Evolutionary conservation across 2,329 filamentous ascomycete species (phyloP), one percentile per base, ranked within the genome.

Genomic region (Sporothrix protearum): DNA sequence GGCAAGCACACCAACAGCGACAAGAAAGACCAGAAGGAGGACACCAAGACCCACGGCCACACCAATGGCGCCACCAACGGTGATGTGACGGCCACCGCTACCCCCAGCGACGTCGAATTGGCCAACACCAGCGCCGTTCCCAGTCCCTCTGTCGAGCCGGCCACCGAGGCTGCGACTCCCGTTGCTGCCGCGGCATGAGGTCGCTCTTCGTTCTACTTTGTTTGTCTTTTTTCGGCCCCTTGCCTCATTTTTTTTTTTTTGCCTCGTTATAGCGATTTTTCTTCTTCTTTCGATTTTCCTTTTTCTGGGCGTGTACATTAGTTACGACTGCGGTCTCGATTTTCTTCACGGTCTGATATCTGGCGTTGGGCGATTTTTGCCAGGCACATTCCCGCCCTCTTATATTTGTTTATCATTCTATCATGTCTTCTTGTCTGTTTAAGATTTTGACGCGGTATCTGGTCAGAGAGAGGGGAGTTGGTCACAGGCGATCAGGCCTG

Each of bases 71-170:
- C 19, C 55, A 66, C 7, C 33, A 49, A 66, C 22, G 47, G 47
- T 42, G 36, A 42, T 9, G 59, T 39, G 12, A 45, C 59, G n/a
- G 51, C 76, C 71, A 80, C 77, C 30, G 10, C 42, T 19, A 47
- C 42, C 3, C 78, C 74, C 28, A 81, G 80, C 67, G 86, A 87
- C 57, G 82, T 83, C 33, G 87, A 89, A 76, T 86, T 86, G 81
- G 82, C 80, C 70, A 87, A 84, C 76, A 79, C 79, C 12, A 88
- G 85, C 75, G 75, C 86, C 14, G 79, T 83, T n/a, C 83, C 82
- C 7, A 85, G 84, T 69, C 88, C 87, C 14, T 64, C 73, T 2
- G 61, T 51, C 25, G 73, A 72, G 33, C 53, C 73, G n/a, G 61
- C 53, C 28, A 69, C 72, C 3, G 59, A 70, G 25, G 59, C 70